Evolutionary conservation across 129 eudicot genomes (phyloP).

Genomic region (Calendula officinalis): DNA sequence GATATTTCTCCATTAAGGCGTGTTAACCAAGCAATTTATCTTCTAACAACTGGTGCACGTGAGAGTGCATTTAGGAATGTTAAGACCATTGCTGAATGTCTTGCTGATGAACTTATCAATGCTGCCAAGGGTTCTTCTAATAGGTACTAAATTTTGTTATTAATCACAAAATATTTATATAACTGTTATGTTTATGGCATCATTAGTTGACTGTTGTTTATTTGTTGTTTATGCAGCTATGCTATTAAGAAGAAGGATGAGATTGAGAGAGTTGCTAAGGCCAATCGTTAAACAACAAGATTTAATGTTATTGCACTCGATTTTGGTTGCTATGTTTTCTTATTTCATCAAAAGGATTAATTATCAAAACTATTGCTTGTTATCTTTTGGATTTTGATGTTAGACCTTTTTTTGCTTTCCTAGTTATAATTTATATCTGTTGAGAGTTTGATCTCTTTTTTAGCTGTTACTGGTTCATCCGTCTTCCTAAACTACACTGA

Average conservation of each 20-base stretch:
- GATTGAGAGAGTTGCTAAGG: slow-evolving; percentile 83
- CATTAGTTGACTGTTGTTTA: background rate
- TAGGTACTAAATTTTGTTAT: slow-evolving; percentile 37
- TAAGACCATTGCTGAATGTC: slow-evolving; percentile 76
- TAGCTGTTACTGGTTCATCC: too few relatives aligned
- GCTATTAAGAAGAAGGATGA: slow-evolving; percentile 86
- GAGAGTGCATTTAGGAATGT: slow-evolving; percentile 76
- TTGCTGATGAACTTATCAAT: slow-evolving; percentile 82
- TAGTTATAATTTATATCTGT: background rate
- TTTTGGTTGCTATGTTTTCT: slow-evolving; percentile 30
- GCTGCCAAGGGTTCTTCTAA: slow-evolving; percentile 89
- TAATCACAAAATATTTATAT: background rate
- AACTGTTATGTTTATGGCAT: background rate
- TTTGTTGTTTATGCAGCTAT: slow-evolving; percentile 41
- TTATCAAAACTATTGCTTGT: slow-evolving; percentile 12
- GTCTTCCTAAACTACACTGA: too few relatives aligned
- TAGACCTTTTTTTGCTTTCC: background rate
- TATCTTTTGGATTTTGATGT: slow-evolving; percentile 27
- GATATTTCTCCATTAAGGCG: slow-evolving; percentile 84
- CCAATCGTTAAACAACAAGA: slow-evolving; percentile 56
- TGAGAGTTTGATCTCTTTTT: background rate
- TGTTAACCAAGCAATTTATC: slow-evolving; percentile 75
- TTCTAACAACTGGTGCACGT: slow-evolving; percentile 79
- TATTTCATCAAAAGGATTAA: slow-evolving; percentile 11
- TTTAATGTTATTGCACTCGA: slow-evolving; percentile 16